A percentile compares a stretch with the other conserved stretches of the same genome.
Evolutionary conservation across 2,329 filamentous ascomycete genomes (phyloP).

Genomic region (Exophiala alcalophila): DNA sequence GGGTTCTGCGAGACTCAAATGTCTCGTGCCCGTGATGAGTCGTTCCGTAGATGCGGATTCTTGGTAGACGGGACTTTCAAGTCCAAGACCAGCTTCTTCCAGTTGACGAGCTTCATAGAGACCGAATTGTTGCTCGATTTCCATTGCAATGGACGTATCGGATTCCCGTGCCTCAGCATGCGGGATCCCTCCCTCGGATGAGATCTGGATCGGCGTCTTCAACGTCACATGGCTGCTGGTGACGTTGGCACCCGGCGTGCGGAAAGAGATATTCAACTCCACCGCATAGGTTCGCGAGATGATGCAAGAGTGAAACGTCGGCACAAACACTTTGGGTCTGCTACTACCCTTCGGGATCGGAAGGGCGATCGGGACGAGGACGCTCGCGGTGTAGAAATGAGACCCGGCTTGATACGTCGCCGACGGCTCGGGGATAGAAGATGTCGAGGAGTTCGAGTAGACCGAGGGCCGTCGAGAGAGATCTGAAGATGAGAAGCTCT

Average conservation of each 20-base stretch:
- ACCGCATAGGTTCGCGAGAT: conserved; percentile 62
- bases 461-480: conserved; percentile 31
- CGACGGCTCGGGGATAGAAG: conserved; percentile 32
- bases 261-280: conserved; percentile 56
- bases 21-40: conserved; percentile 15
- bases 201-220: conserved; percentile 45
- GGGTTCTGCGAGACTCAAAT: conserved; percentile 19
- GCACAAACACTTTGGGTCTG: conserved; percentile 51
- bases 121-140: conserved; percentile 27
- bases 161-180: conserved; percentile 13
- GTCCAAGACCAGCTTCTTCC: conserved; percentile 10
- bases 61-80: conserved; percentile 25
- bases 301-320: conserved; percentile 68
- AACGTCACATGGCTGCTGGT: conserved; percentile 41
- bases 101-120: conserved; percentile 22
- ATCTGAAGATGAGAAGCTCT: conserved; percentile 42
- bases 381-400: conserved; percentile 59
- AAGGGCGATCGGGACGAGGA: conserved; percentile 62
- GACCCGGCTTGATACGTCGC: conserved; percentile 40
- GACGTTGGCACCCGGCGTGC: conserved; percentile 45
- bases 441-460: conserved; percentile 27
- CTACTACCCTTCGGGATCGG: conserved; percentile 37
- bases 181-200: conserved; percentile 24
- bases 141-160: conserved; percentile 22
- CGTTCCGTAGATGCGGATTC: conserved; percentile 8